Evolutionary conservation across 2,329 filamentous ascomycete species (phyloP).

Genomic region (Sarocladiaceae sp.): DNA sequence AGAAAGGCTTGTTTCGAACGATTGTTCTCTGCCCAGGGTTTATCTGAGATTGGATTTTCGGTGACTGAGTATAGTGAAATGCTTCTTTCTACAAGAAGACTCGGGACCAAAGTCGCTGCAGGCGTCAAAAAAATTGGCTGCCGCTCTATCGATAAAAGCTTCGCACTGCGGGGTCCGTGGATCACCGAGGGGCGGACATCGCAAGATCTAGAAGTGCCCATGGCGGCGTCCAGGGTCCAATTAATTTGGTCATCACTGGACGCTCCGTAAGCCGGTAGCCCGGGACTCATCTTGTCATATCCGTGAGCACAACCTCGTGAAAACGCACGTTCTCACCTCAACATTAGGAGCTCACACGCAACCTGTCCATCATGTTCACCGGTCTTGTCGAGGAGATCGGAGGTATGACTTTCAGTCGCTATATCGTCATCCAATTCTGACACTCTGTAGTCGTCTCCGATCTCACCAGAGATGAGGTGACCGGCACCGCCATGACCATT

Average conservation of each 20-base stretch:
- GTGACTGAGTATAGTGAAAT: not conserved
- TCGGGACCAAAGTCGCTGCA: not conserved
- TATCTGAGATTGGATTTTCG: not conserved
- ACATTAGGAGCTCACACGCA: not conserved
- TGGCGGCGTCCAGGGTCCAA: not conserved
- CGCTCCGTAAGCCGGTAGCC: not conserved
- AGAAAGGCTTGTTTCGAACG: too few species aligned
- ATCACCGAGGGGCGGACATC: conserved; percentile 10
- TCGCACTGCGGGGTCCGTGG: conserved; percentile 19
- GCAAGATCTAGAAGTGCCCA: not conserved
- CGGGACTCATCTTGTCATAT: not conserved
- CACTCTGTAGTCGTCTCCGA: conserved; percentile 67
- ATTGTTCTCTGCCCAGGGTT: not conserved
- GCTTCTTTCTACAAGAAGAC: not conserved
- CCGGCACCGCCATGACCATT: conserved; percentile 87
- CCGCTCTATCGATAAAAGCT: conserved; percentile 25
- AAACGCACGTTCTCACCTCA: not conserved
- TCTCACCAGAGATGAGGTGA: conserved; percentile 72
- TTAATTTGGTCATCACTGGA: not conserved
- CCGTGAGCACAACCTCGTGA: not conserved
- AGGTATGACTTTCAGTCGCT: conserved; percentile 50
- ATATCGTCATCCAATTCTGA: conserved; percentile 12
- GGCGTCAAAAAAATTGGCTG: conserved; percentile 21
- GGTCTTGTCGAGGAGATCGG: conserved; percentile 90
- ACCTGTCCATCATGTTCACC: conserved; percentile 70